Base-by-base conservation (phyloP, 257 asterid genomes). In the Penstemon davidsonii region DNA sequence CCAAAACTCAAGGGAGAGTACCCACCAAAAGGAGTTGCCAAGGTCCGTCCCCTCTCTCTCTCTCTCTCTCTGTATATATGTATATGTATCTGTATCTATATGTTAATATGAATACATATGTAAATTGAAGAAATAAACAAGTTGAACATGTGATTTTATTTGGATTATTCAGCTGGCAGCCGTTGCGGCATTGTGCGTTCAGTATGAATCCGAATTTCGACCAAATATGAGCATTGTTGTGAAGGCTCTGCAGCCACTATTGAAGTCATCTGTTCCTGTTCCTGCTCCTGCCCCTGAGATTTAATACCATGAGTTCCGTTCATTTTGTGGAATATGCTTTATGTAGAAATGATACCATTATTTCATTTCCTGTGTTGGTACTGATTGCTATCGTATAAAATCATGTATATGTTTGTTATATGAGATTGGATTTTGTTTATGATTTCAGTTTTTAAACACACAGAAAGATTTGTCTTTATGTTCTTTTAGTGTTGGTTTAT, bases 1-100 rank as follows among this genome's bases (percentile, higher is more conserved):
- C 80, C 83, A 47, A 90, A 86, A 65, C 90, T 90, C 39, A 84
- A 88, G 80, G 87, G 82, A 57, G 93, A 87, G 40, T 89, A 84
- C 58, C 97, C 97, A 18, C 90, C 92, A 42, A 90, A 88, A 83
- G 97, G 90, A 67, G 96, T 90, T 69, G 97, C 97, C 65, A 90
- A 90, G 94, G 97, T 90, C 54, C 11, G 6, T 9, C 33, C 74
- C 37, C 74, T 56, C 79, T 42, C 69, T 61, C 77, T 50, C 69
- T 61, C 77, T 50, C 75, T 40, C 36, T 15, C 6, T 15, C 12
- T 60, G 59, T 47, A 12, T 40, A 12, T 8, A 7, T 25, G 33
- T 15, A 12, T 60, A 40, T 40, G 18, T 7, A 9, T 44, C 1
- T 40, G 18, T 7, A 9, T 44, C 1, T 15, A 44, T 61, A 46